A percentile compares a stretch with the other conserved stretches of the same genome.
Conservation (phyloP, 176 grass and related monocot genomes). For the Avena atlantica region DNA sequence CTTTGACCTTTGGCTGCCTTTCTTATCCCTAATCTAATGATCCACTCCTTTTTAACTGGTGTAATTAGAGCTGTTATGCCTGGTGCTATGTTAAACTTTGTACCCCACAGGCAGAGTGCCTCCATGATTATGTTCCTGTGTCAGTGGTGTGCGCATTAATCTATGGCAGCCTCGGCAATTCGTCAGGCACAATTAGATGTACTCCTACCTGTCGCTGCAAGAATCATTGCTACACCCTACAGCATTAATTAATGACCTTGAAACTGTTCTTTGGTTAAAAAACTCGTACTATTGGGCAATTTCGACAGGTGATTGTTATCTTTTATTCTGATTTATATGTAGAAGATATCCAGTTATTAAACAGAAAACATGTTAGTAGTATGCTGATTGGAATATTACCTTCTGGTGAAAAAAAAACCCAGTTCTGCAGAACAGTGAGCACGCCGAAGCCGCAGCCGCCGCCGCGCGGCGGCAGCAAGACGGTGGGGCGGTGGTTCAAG, state of each 20-base stretch:
- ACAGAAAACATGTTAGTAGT: neutral
- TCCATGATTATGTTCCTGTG: constrained; percentile 44
- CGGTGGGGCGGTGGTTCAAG: constrained; percentile 93
- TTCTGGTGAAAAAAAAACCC: constrained; percentile 5
- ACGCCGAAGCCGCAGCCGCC: constrained; percentile 64
- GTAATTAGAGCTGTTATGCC: neutral
- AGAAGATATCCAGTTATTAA: neutral
- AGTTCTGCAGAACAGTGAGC: constrained; percentile 69
- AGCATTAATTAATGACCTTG: neutral
- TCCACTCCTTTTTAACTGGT: constrained; percentile 24
- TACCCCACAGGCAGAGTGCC: neutral
- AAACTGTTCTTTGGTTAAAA: neutral
- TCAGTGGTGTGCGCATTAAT: constrained; percentile 30
- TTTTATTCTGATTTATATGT: neutral
- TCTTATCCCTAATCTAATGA: constrained; percentile 46
- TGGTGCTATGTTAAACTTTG: neutral
- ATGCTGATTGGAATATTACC: neutral
- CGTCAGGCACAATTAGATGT: constrained; percentile 37
- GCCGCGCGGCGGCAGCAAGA: constrained; percentile 73
- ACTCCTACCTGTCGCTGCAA: neutral
- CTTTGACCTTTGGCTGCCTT: constrained; percentile 40
- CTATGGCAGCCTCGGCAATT: constrained; percentile 35
- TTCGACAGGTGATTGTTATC: neutral
- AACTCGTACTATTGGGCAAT: too few relatives aligned
- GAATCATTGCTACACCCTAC: neutral